Base-by-base conservation (phyloP, 2,329 filamentous ascomycete genomes). In the Alternaria arborescens region DNA sequence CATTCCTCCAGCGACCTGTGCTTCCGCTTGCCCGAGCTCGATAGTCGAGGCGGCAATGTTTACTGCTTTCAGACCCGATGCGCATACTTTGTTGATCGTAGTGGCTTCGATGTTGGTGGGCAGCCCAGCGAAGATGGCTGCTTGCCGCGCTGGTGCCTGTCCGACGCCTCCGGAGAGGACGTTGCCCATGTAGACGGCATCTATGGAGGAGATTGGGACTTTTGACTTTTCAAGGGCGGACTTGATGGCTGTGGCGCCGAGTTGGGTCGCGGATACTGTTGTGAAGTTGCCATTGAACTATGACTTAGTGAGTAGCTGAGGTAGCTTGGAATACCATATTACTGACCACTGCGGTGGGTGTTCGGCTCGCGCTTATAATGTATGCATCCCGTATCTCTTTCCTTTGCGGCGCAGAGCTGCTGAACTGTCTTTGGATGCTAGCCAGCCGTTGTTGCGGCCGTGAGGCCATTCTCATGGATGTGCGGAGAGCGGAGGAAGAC, bases 61-160 rank as follows among this genome's bases (percentile, higher is more conserved):
- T 5, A 98, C 93, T 1, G 95, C 91, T 80, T 99, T 99, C 67
- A 99, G 84, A 5, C 95, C 95, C 0, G 94, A 97, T 4, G 95
- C 91, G 83, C 95, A 99, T 61, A 99, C 95, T 82, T 99, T 99
- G 85, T 99, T 99, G 80, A 99, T 90, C 16, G 95, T 98, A 52
- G 91, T 89, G 36, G 94, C 91, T 81, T 99, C 95, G 58, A 96
- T 86, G 7, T 85, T 88, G n/a, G 88, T 83, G 10, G 93, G 86
- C 4, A 98, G 87, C 2, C 94, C 94, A 4, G 95, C 93, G 74
- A 96, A 94, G 61, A 98, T 91, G 67, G 88, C 84, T 11, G 95
- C 95, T 82, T 99, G 95, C 50, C 95, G 89, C 22, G 95, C 94
- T 2, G 95, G 95, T 0, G 95, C 88, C 81, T 99, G 95, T 46